Base-by-base conservation (phyloP, 805 yeast genomes). In the Metschnikowia vanudenii region DNA sequence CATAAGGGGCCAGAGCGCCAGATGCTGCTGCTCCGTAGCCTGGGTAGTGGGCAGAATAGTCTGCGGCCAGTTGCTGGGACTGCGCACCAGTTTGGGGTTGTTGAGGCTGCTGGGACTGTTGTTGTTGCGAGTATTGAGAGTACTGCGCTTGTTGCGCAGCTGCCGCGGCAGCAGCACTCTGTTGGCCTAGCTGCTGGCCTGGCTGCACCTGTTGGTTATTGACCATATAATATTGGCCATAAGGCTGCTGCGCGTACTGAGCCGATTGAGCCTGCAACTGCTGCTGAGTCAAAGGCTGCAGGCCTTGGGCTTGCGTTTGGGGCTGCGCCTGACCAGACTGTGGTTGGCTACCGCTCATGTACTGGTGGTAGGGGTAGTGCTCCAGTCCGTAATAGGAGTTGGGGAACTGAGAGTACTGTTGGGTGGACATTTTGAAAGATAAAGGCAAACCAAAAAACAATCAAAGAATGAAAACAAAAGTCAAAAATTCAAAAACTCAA, bases 301-400 rank as follows among this genome's bases (percentile, higher is more conserved):
- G 49, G 24, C 37, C 35, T 20, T 37, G 50, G 28, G 40, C 45
- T 30, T 34, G 57, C 38, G 41, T 35, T 34, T 46, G 53, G 12
- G 46, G 42, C 45, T 45, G 55, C 41, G 44, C 29, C 20, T 35
- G 47, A 18, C 50, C 54, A 30, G 41, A 43, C 29, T 52, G 57
- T 10, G 55, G 49, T 43, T 54, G 57, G 9, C 38, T 47, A 22
- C 50, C 52, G 38, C 51, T 53, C 55, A 55, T 55, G 45, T 51
- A 55, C 31, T 53, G 56, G 19, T 49, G 51, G 51, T 55, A 55
- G n/a, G 56, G 58, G 46, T 54, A 54, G 46, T 48, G 56, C 42
- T 55, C 58, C 57, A 49, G 58, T 32, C 58, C 58, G 50, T 55
- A 55, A 50, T 55, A 55, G 28, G 56, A 53, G 39, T 47, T 47